Base-by-base conservation (phyloP, 768 basidiomycete species). In the Auriscalpium microsporum region DNA sequence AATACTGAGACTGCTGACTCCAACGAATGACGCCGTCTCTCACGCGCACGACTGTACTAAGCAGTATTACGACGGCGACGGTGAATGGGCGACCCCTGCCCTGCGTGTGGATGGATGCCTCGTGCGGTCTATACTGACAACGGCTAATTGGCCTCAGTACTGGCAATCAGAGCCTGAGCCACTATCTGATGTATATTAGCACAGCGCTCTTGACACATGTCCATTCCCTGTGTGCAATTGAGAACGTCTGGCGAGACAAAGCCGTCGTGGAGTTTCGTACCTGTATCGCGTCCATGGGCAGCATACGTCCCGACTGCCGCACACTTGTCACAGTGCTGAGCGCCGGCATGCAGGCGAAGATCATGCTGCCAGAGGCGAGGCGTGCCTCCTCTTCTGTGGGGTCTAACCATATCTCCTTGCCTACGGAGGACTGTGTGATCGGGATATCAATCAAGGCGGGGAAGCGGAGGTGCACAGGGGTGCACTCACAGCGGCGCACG, bases 331-430 rank as follows among this genome's bases (percentile, higher is more conserved):
- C 72, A 8, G 80, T 86, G 34, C 81, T 82, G 35, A 97, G 74
- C 2, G 95, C 94, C 54, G 96, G 95, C 75, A 99, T 83, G 56
- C 85, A 87, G 0, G 93, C 82, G 14, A 94, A 66, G 1, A 87
- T 78, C n/a, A 97, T 58, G n/a, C 78, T 82, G 0, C 87, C 87
- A 11, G 74, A 72, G 3, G 88, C 79, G 3, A 61, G 58, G 28
- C 65, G 68, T 0, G 77, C 75, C 66, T 97, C 94, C 44, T 78
- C 76, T 52, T 82, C 78, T 0, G 80, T 84, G 2, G 95, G 93
- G 71, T 97, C 94, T 35, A 95, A 69, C 79, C 88, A 86, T 28
- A 83, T 73, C 52, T 84, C 77, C 44, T 75, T 63, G 8, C 73
- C 80, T 3, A 85, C 67, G 2, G 82, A 64, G 10, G 83, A 76